Base-by-base conservation (phyloP, 192 early-diverging fungal species). In the Allomyces macrogynus region DNA sequence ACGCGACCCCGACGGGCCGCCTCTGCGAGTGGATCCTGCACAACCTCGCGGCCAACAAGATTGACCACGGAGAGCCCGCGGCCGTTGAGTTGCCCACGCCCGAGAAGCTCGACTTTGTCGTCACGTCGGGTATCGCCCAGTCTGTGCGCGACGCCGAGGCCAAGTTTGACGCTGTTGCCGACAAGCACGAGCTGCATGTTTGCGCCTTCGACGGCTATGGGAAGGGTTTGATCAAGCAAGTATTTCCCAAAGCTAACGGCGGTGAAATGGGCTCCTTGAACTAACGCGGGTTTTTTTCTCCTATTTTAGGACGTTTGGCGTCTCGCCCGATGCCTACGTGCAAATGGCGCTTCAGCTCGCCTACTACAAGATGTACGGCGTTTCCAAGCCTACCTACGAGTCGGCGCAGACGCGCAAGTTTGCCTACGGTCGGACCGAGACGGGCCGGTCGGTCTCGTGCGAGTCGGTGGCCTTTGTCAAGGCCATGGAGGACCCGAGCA, bases 291-390 rank as follows among this genome's bases (percentile, higher is more conserved):
- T 2, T 40, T 3, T 1, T 26, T 40, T 40, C 32, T 40, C 32
- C 0, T 40, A 7, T 40, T 40, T 40, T 40, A 40, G 32, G 49
- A 74, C 74, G 67, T 86, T 88, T 65, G 81, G 80, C 64, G 81
- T 76, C 65, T 89, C 87, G 23, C 87, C 87, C 14, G 88, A 91
- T 66, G 86, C 86, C 40, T 91, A 79, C 68, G 80, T 81, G 25
- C 88, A 89, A 68, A 92, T 99, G 92, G 84, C 88, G 60, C 92
- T 96, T 67, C 95, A 99, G 79, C 79, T 96, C 27, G 95, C 91
- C 20, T 95, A 97, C 78, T 93, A 82, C 75, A 90, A 90, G 74
- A 85, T 90, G 74, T 84, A 90, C 68, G 90, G 90, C 32, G 71
- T 72, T 14, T 81, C 72, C 62, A 72, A 78, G 24, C 82, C 93